These are phyloP conservation scores for Lumnitzera racemosa DNA, from an alignment of 345 rosid genomes.

Conservation along the genomic window DNA sequence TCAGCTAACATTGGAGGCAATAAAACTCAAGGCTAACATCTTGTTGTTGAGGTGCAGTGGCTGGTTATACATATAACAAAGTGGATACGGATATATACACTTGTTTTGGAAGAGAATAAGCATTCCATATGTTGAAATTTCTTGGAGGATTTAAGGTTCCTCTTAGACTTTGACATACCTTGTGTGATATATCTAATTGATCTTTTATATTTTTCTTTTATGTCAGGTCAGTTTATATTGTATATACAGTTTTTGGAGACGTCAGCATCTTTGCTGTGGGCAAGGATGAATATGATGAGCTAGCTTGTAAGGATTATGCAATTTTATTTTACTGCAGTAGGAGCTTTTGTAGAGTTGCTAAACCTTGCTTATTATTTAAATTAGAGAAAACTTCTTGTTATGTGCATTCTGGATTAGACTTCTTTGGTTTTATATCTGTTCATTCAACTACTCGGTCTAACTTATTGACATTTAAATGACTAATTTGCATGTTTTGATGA, in stretches of 20 bases:
- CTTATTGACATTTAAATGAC: too few relatives aligned
- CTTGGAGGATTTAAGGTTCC: background rate
- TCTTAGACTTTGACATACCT: background rate
- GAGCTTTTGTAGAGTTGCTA: background rate
- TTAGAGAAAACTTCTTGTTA: too few relatives aligned
- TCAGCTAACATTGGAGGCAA: too few relatives aligned
- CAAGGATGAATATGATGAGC: slow-evolving; percentile 97
- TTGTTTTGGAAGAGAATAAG: background rate
- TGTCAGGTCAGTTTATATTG: slow-evolving; percentile 85
- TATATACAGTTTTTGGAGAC: slow-evolving; percentile 87
- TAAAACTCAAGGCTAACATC: too few relatives aligned
- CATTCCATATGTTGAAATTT: background rate
- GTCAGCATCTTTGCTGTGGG: slow-evolving; percentile 87
- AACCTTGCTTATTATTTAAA: too few relatives aligned
- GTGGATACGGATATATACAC: too few relatives aligned
- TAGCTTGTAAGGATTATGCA: slow-evolving; percentile 63
- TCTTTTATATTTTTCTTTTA: slow-evolving; percentile 8
- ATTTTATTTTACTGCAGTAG: background rate
- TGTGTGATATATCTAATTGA: background rate
- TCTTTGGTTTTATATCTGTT: too few relatives aligned
- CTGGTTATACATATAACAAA: too few relatives aligned
- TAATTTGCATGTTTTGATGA: too few relatives aligned
- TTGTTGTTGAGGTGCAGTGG: too few relatives aligned
- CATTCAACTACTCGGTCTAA: too few relatives aligned
- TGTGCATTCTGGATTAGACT: too few relatives aligned